Base-by-base conservation (phyloP, 129 eudicot species). In the Erigeron canadensis region DNA sequence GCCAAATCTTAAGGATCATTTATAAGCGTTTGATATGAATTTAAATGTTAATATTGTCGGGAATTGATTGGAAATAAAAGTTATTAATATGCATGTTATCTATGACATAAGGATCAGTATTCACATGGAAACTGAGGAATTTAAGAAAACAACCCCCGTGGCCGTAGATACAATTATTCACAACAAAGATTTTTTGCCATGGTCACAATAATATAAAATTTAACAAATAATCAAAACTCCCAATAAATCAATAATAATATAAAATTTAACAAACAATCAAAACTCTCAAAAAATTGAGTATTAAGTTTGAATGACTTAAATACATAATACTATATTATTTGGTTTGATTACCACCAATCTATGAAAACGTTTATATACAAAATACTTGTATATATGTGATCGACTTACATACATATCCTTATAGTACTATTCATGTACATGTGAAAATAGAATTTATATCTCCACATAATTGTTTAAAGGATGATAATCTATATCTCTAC, bases 61-160 rank as follows among this genome's bases (percentile, higher is more conserved):
- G 22, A 58, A 22, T 19, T 39, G 50, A 34, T 8, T 4, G 22
- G 8, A 41, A 16, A 63, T 40, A 28, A 17, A 41, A 40, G 21
- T 63, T 63, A 38, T 22, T 58, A 19, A 23, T 17, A 69, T 16
- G 48, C 51, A 53, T 53, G 63, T 39, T 69, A 37, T 17, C 37
- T 57, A 44, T 66, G 73, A 62, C 17, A 69, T 53, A 19, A 18
- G 63, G 34, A 39, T 69, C 38, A 69, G 51, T 37, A 38, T 38
- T 69, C 64, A 53, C 74, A 69, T 69, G 74, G 51, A 53, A 51
- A 18, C 38, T 37, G 74, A 53, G n/a, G 74, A 69, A 23, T 28
- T n/a, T 11, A 23, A 67, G 13, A 48, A 48, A 47, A 37, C 70
- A 43, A 17, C 13, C 51, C 64, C 39, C 64, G 64, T 58, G 34